Base-by-base conservation (phyloP, 2,329 filamentous ascomycete genomes). In the Alternaria dauci region DNA sequence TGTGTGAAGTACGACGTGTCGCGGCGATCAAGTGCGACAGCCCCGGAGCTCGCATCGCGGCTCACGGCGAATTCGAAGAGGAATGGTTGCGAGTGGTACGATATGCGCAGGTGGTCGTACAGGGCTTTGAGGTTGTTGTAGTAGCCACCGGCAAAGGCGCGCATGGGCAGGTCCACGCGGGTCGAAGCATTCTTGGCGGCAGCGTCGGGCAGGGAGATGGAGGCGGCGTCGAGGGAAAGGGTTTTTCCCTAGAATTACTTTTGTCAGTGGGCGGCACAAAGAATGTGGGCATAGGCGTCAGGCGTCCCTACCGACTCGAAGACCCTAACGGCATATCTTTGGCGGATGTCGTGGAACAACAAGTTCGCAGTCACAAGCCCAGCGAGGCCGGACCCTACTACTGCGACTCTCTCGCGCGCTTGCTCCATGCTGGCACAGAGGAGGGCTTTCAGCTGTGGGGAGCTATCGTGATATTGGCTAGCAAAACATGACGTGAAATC, bases 71-170 rank as follows among this genome's bases (percentile, higher is more conserved):
- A 85, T 39, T 80, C 80, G 69, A 85, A 89, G 2, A 87, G 72
- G 65, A 88, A 88, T 16, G 78, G 80, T 55, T 85, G 80, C 12
- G 80, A 76, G 41, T 82, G 80, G 59, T 86, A 85, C 6, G 76
- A 74, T 12, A 89, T 78, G 2, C 78, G 81, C 4, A 89, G 74
- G 63, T 86, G 78, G 26, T 84, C 78, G 71, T 88, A 88, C 82
- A 89, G 85, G 26, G 79, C 78, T 62, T 80, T 81, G 50, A 89
- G 74, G 61, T 87, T 86, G 47, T 75, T 71, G 68, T 89, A 88
- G 72, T 85, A 89, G 20, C 82, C 81, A 9, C 77, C 81, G 14
- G 81, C 81, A 62, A 85, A 84, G 7, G 80, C 81, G 52, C 83
- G 81, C 83, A 85, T 85, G 34, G 83, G 83, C 41, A 85, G 70